These are phyloP conservation scores for Penicillium sp. DNA, from an alignment of 2,329 filamentous ascomycete genomes.

Conservation along the genomic window DNA sequence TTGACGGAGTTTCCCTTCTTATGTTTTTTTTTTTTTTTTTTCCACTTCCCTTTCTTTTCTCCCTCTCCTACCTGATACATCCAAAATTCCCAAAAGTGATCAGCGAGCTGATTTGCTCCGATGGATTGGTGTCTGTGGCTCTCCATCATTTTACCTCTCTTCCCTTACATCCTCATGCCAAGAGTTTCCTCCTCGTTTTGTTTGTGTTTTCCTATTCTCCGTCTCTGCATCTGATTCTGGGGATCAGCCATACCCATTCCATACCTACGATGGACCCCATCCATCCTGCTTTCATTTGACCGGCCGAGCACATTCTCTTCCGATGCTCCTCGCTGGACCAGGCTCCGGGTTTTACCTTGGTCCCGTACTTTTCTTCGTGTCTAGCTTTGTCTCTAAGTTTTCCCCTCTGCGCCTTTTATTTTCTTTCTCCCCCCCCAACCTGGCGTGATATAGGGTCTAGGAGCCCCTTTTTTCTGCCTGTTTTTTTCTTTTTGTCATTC, in stretches of 20 bases:
- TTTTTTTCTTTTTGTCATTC: constrained; percentile 10
- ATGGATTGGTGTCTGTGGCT: constrained; percentile 19
- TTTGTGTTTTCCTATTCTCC: constrained; percentile 17
- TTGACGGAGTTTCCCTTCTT: constrained; percentile 35
- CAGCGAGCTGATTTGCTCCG: constrained; percentile 23
- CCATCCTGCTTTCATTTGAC: constrained; percentile 23
- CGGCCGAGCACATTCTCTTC: constrained; percentile 12
- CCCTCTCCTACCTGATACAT: constrained; percentile 17
- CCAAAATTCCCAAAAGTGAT: constrained; percentile 32
- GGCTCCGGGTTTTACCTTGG: constrained; percentile 30
- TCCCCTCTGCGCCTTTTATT: background rate
- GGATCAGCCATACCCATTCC: constrained; percentile 24
- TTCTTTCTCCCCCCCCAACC: constrained; percentile 1
- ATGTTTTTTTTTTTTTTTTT: constrained; percentile 18
- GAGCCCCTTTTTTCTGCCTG: constrained; percentile 5
- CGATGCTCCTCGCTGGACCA: constrained; percentile 18
- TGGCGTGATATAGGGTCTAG: background rate
- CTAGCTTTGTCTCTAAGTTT: background rate
- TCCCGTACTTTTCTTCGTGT: constrained; percentile 7
- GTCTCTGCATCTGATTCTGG: constrained; percentile 33
- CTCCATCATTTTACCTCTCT: constrained; percentile 9
- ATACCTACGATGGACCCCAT: constrained; percentile 14
- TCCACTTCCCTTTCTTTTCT: constrained; percentile 4
- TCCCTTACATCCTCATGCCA: constrained; percentile 1
- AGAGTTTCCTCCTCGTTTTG: constrained; percentile 8